Evolutionary conservation across 441 rosid species (phyloP), one percentile per base, ranked within the genome.

Genomic region (Jatropha podagrica): DNA sequence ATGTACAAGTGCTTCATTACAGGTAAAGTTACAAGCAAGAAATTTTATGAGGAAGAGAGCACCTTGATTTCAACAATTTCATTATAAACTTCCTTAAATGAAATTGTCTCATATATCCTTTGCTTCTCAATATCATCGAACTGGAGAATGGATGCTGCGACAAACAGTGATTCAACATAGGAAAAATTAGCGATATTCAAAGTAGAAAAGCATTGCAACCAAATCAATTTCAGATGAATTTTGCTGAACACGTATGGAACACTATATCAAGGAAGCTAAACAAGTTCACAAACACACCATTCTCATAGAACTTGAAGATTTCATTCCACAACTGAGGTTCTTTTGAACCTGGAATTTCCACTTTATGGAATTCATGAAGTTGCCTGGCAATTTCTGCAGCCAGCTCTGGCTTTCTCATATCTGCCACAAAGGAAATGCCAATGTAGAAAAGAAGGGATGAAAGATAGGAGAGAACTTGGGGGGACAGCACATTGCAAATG

Each of bases 261-360:
- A 69, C 60, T n/a, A 65, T 20, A 64, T 14, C 66, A 61, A 74
- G 62, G 48, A 52, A 71, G 51, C 14, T 32, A 20, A 1, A 42
- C 32, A 58, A 60, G 15, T 40, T 68, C 59, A 77, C 67, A 71
- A 80, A 68, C 64, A 58, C 17, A 94, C 99, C 97, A 82, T 86
- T 96, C 77, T 88, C 96, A 78, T 81, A 94, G 80, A 96, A 94
- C 89, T 88, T 94, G 80, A 87, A 86, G 70, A 96, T 80, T 60
- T 94, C 99, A 81, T 83, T 81, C 98, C 97, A 96, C 27, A 94
- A 85, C 78, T 94, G 98, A 82, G 99, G 97, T 80, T 91, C 99
- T 81, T 88, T 90, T 77, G 93, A 87, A 46, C 98, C 96, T 18
- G 99, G 96, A 77, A 96, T 86, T 73, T 92, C 90, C 73, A 91